A percentile compares a stretch with the other conserved stretches of the same genome.
Evolutionary conservation across 31 red algal species (phyloP).

Genomic region (Porphyra umbilicalis): DNA sequence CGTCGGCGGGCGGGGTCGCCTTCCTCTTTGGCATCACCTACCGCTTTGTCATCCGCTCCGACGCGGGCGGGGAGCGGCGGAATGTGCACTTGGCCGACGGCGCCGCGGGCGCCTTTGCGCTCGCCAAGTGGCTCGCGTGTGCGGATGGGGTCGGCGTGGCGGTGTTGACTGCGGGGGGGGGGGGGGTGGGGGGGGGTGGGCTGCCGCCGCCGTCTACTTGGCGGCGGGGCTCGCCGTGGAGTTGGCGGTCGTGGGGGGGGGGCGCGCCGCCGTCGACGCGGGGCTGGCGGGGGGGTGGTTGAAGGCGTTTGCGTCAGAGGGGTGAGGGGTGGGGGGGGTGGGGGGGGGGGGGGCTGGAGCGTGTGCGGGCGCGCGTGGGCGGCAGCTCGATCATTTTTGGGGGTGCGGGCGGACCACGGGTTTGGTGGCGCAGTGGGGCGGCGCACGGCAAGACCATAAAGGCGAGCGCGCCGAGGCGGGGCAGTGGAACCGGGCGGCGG

Average conservation of each 20-base stretch:
- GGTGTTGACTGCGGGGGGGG: background rate
- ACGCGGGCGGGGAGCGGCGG: background rate
- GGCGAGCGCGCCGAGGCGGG: too few species aligned
- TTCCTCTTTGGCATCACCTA: background rate
- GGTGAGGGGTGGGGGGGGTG: constrained; percentile 1
- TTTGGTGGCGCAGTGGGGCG: too few species aligned
- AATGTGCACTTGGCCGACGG: background rate
- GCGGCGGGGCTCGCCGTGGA: background rate
- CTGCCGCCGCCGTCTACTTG: background rate
- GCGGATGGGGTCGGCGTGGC: background rate
- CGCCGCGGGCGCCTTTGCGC: background rate
- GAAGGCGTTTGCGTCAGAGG: background rate
- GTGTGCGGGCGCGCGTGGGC: too few species aligned
- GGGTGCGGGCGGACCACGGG: too few species aligned
- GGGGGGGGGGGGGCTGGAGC: background rate
- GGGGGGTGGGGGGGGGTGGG: background rate
- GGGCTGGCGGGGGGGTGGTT: constrained; percentile 2
- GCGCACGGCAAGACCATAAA: too few species aligned
- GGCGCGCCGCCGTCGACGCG: background rate
- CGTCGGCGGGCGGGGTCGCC: background rate
- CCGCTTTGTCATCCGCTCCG: background rate
- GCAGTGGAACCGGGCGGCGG: too few species aligned
- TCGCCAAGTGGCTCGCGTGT: background rate
- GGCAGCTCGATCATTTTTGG: too few species aligned
- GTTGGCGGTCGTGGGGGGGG: background rate